Conservation (phyloP, 1,284 basidiomycete genomes). For the Volvariella volvacea region DNA sequence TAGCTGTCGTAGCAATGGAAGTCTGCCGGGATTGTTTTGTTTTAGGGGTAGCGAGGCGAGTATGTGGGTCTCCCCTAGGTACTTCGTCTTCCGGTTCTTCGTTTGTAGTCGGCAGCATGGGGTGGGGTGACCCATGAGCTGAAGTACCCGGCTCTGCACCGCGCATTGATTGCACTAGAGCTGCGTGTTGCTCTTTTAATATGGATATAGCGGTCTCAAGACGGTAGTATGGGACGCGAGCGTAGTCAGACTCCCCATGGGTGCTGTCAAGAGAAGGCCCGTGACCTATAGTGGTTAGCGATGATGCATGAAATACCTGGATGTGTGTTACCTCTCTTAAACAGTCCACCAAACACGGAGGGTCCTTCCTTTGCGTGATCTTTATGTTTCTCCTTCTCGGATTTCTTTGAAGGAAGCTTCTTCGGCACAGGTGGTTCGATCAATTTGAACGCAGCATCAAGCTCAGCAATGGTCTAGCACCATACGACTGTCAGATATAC, state of each 20-base stretch:
- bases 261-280: too few relatives aligned
- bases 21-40: slow-evolving; percentile 33
- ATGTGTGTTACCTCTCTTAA: slow-evolving; percentile 43
- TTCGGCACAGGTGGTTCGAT: slow-evolving; percentile 24
- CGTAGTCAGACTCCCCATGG: slow-evolving; percentile 1
- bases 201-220: slow-evolving; percentile 38
- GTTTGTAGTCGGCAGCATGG: slow-evolving; percentile 37
- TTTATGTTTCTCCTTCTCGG: slow-evolving; percentile 41
- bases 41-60: slow-evolving; percentile 24
- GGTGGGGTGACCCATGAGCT: slow-evolving; percentile 34
- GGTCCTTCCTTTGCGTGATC: slow-evolving; percentile 31
- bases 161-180: slow-evolving; percentile 41
- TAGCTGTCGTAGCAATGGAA: slow-evolving; percentile 50
- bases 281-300: too few relatives aligned
- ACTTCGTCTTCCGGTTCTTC: slow-evolving; percentile 38
- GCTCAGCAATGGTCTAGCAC: slow-evolving; percentile 32
- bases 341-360: slow-evolving; percentile 36
- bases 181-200: slow-evolving; percentile 55
- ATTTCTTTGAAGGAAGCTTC: slow-evolving; percentile 28
- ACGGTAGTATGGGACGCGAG: slow-evolving; percentile 27
- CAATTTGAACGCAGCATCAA: slow-evolving; percentile 34
- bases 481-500: slow-evolving; percentile 2
- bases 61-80: slow-evolving; percentile 19
- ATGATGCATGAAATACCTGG: slow-evolving; percentile 1
- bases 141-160: slow-evolving; percentile 28